phyloP scores from a whole-genome alignment of 225 moss, liverwort and hornwort genomes.

The Physcomitrium patens region DNA sequence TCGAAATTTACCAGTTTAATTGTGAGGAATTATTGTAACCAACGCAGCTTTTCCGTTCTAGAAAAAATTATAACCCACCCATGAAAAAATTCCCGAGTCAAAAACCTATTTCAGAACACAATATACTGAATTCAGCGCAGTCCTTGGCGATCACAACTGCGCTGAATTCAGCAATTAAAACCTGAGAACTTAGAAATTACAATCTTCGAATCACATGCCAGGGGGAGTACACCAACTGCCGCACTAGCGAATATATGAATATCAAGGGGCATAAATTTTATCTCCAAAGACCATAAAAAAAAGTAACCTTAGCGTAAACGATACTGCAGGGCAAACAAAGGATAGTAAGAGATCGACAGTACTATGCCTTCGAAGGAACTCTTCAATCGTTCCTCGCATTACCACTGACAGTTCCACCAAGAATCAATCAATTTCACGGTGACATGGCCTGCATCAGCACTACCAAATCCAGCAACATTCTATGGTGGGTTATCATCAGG shows the following conservation, averaged over 20 bases:
- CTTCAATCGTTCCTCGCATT: neutral
- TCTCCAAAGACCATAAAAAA: too few relatives aligned
- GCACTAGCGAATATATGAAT: neutral
- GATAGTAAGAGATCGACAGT: neutral
- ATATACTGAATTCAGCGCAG: too few relatives aligned
- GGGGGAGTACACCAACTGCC: neutral
- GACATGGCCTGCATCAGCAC: neutral
- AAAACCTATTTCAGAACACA: too few relatives aligned
- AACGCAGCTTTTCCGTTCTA: neutral
- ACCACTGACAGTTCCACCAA: too few relatives aligned
- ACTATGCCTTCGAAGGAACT: neutral
- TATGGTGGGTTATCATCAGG: neutral
- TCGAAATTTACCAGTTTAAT: neutral
- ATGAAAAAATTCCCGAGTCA: neutral
- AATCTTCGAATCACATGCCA: too few relatives aligned
- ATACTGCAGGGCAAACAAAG: neutral
- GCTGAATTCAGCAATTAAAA: too few relatives aligned
- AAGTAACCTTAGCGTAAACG: neutral
- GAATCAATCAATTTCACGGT: neutral
- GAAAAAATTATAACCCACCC: neutral
- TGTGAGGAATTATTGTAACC: neutral
- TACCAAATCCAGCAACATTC: neutral
- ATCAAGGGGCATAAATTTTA: neutral
- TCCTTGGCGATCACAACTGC: too few relatives aligned
- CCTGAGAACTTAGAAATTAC: too few relatives aligned